These are phyloP conservation scores for Fistulinella prunicolor DNA, from an alignment of 768 basidiomycete genomes.

Conservation along the genomic window DNA sequence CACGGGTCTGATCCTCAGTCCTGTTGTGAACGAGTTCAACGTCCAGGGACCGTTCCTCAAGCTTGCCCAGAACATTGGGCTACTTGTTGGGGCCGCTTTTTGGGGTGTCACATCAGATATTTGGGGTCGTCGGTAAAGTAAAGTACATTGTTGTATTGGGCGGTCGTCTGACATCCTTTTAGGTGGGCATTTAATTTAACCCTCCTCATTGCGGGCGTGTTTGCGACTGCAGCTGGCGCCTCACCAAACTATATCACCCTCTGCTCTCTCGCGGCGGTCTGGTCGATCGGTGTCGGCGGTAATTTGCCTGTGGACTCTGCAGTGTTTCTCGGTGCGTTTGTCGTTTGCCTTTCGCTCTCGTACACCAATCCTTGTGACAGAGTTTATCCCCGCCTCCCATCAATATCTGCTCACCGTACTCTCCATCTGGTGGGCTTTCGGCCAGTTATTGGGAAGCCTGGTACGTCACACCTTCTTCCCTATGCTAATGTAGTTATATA, in stretches of 20 bases:
- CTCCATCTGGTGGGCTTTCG: slow-evolving; percentile 79
- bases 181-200: slow-evolving; percentile 72
- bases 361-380: slow-evolving; percentile 31
- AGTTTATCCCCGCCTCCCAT: slow-evolving; percentile 68
- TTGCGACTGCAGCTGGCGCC: slow-evolving; percentile 61
- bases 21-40: slow-evolving; percentile 63
- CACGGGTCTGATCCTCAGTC: slow-evolving; percentile 61
- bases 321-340: slow-evolving; percentile 62
- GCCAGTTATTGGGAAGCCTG: slow-evolving; percentile 60
- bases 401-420: slow-evolving; percentile 75
- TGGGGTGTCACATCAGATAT: slow-evolving; percentile 70
- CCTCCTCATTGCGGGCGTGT: slow-evolving; percentile 61
- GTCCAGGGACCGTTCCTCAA: slow-evolving; percentile 61
- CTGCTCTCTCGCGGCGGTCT: slow-evolving; percentile 50
- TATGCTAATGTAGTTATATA: neutral
- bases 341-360: neutral
- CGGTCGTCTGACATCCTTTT: slow-evolving; percentile 7
- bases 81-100: slow-evolving; percentile 65
- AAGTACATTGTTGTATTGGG: neutral
- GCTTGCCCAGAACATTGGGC: slow-evolving; percentile 68
- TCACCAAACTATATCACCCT: slow-evolving; percentile 52
- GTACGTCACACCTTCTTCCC: slow-evolving; percentile 20
- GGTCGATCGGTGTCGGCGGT: slow-evolving; percentile 71
- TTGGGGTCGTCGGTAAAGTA: slow-evolving; percentile 60
- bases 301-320: slow-evolving; percentile 75